phyloP scores from a whole-genome alignment of 2,329 filamentous ascomycete genomes.

The Botrytis porri region DNA sequence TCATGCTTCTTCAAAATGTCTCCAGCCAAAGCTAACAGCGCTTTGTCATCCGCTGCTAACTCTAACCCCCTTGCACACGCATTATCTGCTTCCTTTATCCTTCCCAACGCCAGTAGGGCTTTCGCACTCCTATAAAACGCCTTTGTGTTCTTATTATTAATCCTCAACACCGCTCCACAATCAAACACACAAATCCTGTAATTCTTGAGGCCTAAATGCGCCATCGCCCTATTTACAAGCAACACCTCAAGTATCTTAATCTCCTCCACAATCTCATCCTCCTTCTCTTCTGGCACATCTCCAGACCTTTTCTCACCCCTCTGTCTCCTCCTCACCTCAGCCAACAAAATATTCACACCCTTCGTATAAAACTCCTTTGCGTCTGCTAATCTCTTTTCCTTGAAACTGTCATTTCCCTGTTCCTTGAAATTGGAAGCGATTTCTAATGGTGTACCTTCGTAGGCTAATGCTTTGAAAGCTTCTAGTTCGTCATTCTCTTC shows the following conservation, averaged over 20 bases:
- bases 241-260: conserved; percentile 68
- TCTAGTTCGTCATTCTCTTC: conserved; percentile 83
- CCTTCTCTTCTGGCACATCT: conserved; percentile 42
- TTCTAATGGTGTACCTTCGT: conserved; percentile 86
- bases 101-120: conserved; percentile 76
- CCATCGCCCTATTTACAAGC: conserved; percentile 84
- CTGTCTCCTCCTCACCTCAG: conserved; percentile 57
- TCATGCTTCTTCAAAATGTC: conserved; percentile 62
- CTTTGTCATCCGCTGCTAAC: conserved; percentile 66
- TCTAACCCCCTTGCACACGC: conserved; percentile 70
- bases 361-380: conserved; percentile 91
- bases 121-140: conserved; percentile 82
- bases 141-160: conserved; percentile 82
- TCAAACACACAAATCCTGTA: conserved; percentile 84
- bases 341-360: conserved; percentile 69
- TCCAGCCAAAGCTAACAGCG: conserved; percentile 59
- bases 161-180: conserved; percentile 72
- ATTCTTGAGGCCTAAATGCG: conserved; percentile 84
- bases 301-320: conserved; percentile 43
- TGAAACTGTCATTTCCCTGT: conserved; percentile 87
- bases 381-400: conserved; percentile 69
- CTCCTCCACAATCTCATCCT: conserved; percentile 46
- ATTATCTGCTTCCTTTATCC: conserved; percentile 76
- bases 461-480: conserved; percentile 83
- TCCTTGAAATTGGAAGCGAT: conserved; percentile 83